Percentiles rank a stretch among this genome's conserved stretches.
Conservation (phyloP, 768 basidiomycete species). For the Boletellus emodensis region DNA sequence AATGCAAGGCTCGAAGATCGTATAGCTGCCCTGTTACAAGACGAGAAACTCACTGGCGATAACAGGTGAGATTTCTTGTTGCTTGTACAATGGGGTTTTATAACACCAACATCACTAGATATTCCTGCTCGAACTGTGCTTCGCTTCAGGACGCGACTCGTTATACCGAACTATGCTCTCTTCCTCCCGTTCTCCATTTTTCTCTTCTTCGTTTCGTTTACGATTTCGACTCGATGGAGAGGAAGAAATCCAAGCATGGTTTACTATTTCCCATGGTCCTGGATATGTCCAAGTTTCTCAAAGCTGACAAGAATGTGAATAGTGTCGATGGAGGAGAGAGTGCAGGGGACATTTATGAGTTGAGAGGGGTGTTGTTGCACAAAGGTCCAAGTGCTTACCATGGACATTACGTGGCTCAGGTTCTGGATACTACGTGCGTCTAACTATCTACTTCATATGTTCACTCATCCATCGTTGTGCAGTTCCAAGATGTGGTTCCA, state of each 20-base stretch:
- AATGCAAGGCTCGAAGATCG: slow-evolving; percentile 72
- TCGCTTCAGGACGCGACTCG: slow-evolving; percentile 75
- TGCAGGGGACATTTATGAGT: slow-evolving; percentile 57
- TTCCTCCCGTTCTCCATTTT: slow-evolving; percentile 90
- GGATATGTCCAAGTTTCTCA: slow-evolving; percentile 67
- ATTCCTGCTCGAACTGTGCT: slow-evolving; percentile 74
- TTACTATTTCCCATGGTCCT: slow-evolving; percentile 74
- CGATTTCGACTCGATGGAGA: slow-evolving; percentile 69
- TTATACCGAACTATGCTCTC: slow-evolving; percentile 59
- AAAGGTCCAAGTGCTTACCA: slow-evolving; percentile 91
- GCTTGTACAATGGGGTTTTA: not conserved
- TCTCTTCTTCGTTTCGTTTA: slow-evolving; percentile 93
- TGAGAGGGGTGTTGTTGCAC: slow-evolving; percentile 83
- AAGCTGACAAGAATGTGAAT: slow-evolving; percentile 22
- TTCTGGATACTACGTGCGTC: slow-evolving; percentile 65
- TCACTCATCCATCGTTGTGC: slow-evolving; percentile 3
- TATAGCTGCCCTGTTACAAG: slow-evolving; percentile 57
- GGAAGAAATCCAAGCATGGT: slow-evolving; percentile 82
- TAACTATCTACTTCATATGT: not conserved
- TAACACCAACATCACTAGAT: slow-evolving; percentile 42
- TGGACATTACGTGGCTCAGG: slow-evolving; percentile 86
- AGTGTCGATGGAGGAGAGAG: slow-evolving; percentile 15
- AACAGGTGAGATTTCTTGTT: slow-evolving; percentile 55
- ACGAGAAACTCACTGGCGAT: slow-evolving; percentile 75
- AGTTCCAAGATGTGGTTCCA: slow-evolving; percentile 80